Evolutionary conservation across 352 stramenopile species (phyloP), one percentile per base, ranked within the genome.

Genomic region (Pythium pyrilobum): DNA sequence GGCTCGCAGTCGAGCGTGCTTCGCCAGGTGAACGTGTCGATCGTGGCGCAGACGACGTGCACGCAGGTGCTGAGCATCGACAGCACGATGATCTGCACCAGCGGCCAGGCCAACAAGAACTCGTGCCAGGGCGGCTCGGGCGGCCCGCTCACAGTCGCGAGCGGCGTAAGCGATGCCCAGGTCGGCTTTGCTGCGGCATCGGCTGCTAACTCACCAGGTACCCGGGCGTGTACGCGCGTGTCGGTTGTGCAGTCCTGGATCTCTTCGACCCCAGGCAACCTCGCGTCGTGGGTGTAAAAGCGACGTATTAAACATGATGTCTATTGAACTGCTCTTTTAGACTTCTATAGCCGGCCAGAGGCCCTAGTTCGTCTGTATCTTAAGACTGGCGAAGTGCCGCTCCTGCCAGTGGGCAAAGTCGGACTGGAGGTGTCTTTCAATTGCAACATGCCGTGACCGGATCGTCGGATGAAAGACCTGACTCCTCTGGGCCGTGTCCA

Each of bases 71-170:
- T 59, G 7, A 52, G 34, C 32, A 38, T 52, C 33, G 42, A 52
- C 16, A 40, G 32, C 52, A 59, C 74, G 3, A 88, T 88, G 77
- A 18, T 85, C 18, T 88, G 77, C 29, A 69, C 77, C 12, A 74
- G 58, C 10, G 74, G 77, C 1, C 46, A 74, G 21, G 11, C 31
- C 12, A 66, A 62, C 58, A 40, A 71, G 28, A 66, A 82, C 31
- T 81, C 67, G 40, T 88, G 77, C 56, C 64, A 86, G 56, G 73
- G 71, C 25, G 74, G 86, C 72, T 83, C 69, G 7, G 77, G 77
- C 4, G 71, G 74, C 16, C 74, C 77, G 9, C 60, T 77, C 11
- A 77, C 72, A 23, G 53, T 72, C 12, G 60, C 76, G 45, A 59
- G 47, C 0, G 38, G 56, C 25, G 51, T 34, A 24, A 52, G 59